Evolutionary conservation across 75 land plant species (phyloP).

Genomic region (Sequoia sempervirens): DNA sequence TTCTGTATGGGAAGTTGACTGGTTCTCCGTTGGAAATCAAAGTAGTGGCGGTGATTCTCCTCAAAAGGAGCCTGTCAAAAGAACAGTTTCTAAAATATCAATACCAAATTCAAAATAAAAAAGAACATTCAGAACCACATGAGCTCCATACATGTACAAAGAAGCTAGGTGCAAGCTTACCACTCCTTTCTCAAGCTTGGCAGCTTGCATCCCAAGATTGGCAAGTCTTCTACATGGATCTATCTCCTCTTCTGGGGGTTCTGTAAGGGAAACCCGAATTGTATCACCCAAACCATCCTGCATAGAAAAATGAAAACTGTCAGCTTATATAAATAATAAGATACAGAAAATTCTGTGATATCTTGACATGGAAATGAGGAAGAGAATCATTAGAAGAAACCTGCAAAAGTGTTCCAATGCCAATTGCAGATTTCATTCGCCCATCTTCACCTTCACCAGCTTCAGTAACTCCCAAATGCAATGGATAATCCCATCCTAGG

Average conservation of each 20-base stretch:
- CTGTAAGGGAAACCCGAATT: constrained; percentile 94
- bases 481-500: constrained; percentile 95
- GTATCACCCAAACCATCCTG: constrained; percentile 99
- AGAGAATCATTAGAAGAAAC: constrained; percentile 24
- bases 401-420: constrained; percentile 95
- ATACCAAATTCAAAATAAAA: neutral
- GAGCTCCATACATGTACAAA: neutral
- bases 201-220: constrained; percentile 79
- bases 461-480: constrained; percentile 97
- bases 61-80: constrained; percentile 69
- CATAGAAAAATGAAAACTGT: constrained; percentile 5
- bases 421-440: constrained; percentile 99
- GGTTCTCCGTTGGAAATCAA: constrained; percentile 91
- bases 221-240: constrained; percentile 96
- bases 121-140: neutral
- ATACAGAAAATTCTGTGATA: constrained; percentile 3
- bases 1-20: constrained; percentile 90
- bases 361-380: neutral
- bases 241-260: constrained; percentile 94
- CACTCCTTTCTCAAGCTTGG: constrained; percentile 77
- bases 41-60: constrained; percentile 90
- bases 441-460: constrained; percentile 99
- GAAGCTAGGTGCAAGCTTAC: constrained; percentile 30
- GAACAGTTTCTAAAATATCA: neutral
- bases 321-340: neutral